Conservation (phyloP, 192 early-diverging fungal genomes). For the Radiomyces spectabilis region DNA sequence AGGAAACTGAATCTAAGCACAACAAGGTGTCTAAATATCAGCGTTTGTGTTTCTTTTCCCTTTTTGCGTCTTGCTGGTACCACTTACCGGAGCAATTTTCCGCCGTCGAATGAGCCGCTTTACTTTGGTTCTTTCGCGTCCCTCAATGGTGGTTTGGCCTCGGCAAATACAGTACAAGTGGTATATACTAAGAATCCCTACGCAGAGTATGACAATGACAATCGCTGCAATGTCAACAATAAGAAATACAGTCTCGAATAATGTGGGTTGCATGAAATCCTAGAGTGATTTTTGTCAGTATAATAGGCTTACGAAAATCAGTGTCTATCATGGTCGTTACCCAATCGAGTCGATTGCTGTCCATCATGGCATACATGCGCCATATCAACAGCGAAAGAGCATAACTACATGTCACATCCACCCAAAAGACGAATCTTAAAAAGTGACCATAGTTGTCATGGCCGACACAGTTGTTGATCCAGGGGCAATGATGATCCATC, state of each 20-base stretch:
- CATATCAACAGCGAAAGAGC: slow-evolving; percentile 45
- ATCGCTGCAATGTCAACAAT: slow-evolving; percentile 66
- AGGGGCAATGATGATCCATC: slow-evolving; percentile 90
- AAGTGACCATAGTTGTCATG: slow-evolving; percentile 68
- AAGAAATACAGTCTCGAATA: slow-evolving; percentile 52
- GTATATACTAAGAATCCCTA: slow-evolving; percentile 55
- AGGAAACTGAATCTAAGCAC: slow-evolving; percentile 49
- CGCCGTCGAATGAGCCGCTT: slow-evolving; percentile 41
- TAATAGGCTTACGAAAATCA: not conserved
- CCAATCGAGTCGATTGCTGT: not conserved
- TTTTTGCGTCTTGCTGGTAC: too few relatives aligned
- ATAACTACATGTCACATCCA: slow-evolving; percentile 48
- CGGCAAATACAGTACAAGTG: slow-evolving; percentile 58
- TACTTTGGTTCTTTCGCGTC: slow-evolving; percentile 60
- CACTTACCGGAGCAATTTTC: slow-evolving; percentile 43
- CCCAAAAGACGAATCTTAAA: slow-evolving; percentile 71
- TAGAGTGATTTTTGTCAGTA: not conserved
- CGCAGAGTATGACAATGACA: slow-evolving; percentile 58
- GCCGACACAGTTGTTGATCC: slow-evolving; percentile 85
- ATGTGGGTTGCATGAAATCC: not conserved
- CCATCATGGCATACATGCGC: slow-evolving; percentile 39
- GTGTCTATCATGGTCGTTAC: not conserved
- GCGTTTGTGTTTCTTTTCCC: not conserved
- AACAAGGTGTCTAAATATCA: not conserved
- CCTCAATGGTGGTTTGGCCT: slow-evolving; percentile 75